A percentile compares a stretch with the other conserved stretches of the same genome.
Evolutionary conservation across 1,139 yeast genomes (phyloP).

Genomic region (Saccharomyces pastorianus): DNA sequence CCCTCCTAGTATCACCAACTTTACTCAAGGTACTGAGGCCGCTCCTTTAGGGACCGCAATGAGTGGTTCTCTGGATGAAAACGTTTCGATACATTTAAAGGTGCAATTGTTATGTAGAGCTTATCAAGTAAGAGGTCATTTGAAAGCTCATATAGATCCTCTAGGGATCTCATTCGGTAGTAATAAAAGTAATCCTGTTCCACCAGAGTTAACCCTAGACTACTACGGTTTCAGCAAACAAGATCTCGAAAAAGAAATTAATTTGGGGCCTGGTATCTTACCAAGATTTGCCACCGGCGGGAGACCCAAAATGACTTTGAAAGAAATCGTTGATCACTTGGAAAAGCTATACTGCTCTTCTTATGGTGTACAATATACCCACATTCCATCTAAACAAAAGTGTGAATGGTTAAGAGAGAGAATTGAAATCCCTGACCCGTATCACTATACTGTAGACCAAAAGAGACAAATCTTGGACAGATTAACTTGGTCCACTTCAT

Average conservation of each 20-base stretch:
- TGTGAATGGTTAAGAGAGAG: constrained; percentile 98
- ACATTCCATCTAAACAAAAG: constrained; percentile 88
- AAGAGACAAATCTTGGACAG: constrained; percentile 95
- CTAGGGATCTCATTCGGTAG: constrained; percentile 81
- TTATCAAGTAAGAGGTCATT: constrained; percentile 96
- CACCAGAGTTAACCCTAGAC: constrained; percentile 84
- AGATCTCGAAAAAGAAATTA: constrained; percentile 75
- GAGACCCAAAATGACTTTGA: constrained; percentile 56
- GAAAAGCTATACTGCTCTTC: constrained; percentile 81
- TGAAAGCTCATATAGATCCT: constrained; percentile 92
- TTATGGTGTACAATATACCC: constrained; percentile 92
- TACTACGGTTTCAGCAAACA: constrained; percentile 84
- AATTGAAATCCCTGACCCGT: constrained; percentile 86
- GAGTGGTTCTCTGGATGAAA: constrained; percentile 40
- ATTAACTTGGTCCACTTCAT: constrained; percentile 91
- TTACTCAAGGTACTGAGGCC: constrained; percentile 54
- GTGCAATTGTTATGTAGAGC: constrained; percentile 96
- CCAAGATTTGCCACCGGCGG: constrained; percentile 79
- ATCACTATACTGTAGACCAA: constrained; percentile 74
- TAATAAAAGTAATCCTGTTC: constrained; percentile 43
- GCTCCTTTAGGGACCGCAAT: constrained; percentile 41
- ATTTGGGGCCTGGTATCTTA: constrained; percentile 94
- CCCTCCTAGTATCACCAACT: constrained; percentile 67
- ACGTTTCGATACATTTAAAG: constrained; percentile 82
- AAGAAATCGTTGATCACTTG: constrained; percentile 69